Evolutionary conservation across 257 asterid species (phyloP).

Genomic region (Nicotiana knightiana): DNA sequence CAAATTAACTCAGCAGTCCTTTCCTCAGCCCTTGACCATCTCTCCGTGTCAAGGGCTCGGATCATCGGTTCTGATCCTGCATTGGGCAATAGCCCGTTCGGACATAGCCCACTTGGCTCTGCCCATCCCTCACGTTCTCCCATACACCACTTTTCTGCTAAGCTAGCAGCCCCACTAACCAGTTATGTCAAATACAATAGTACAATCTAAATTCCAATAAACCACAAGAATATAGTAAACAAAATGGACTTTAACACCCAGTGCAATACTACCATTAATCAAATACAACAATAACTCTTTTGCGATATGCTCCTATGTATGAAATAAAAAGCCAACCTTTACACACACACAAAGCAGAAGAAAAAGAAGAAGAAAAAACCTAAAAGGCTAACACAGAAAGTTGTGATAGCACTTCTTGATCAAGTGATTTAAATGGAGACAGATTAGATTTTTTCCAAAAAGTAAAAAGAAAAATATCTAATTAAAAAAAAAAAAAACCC

Average conservation of each 20-base stretch:
- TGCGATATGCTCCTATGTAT: background rate
- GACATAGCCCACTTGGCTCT: constrained; percentile 61
- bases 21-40: constrained; percentile 89
- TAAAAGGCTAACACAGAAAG: background rate
- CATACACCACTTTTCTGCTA: constrained; percentile 39
- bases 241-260: background rate
- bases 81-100: constrained; percentile 76
- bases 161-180: background rate
- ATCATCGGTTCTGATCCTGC: constrained; percentile 58
- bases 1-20: constrained; percentile 81
- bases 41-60: constrained; percentile 55
- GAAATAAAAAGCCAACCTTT: background rate
- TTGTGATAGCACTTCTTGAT: background rate
- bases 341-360: background rate
- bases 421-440: background rate
- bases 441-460: background rate
- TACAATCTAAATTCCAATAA: background rate
- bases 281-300: background rate
- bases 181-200: background rate
- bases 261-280: background rate
- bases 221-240: background rate
- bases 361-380: background rate
- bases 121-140: constrained; percentile 84
- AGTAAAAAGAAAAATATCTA: background rate
- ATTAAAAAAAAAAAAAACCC: background rate